Conservation (phyloP, 1,139 yeast genomes). For the Komagataea norvegica region DNA sequence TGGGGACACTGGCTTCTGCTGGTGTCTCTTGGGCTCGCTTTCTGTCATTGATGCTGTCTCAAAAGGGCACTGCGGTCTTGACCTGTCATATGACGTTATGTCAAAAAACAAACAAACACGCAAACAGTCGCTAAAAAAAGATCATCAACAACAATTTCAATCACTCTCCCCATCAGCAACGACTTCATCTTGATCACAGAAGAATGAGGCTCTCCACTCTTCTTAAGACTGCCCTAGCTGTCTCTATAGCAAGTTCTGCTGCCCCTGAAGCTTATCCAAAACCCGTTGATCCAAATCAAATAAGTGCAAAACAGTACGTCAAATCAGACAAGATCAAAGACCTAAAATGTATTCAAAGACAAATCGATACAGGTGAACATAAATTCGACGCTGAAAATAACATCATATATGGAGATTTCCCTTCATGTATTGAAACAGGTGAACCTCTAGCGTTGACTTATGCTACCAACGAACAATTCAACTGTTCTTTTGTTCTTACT, state of each 20-base stretch:
- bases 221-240: not conserved
- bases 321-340: constrained; percentile 41
- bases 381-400: constrained; percentile 55
- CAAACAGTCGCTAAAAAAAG: too few species aligned
- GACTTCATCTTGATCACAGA: too few species aligned
- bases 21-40: constrained; percentile 1
- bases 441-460: constrained; percentile 51
- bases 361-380: constrained; percentile 75
- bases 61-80: too few species aligned
- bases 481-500: constrained; percentile 59
- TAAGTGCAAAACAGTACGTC: constrained; percentile 33
- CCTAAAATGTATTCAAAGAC: constrained; percentile 60
- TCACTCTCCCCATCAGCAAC: too few species aligned
- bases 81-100: too few species aligned
- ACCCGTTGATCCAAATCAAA: constrained; percentile 16
- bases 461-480: constrained; percentile 47
- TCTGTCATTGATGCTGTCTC: constrained; percentile 1
- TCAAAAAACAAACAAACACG: too few species aligned
- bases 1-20: not conserved
- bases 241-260: not conserved
- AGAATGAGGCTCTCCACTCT: constrained; percentile 1
- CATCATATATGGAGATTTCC: constrained; percentile 55
- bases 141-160: too few species aligned
- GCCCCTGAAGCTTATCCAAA: constrained; percentile 27
- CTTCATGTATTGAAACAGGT: constrained; percentile 61